These are phyloP conservation scores for Basidioascus undulatus DNA, from an alignment of 768 basidiomycete genomes.

Conservation along the genomic window DNA sequence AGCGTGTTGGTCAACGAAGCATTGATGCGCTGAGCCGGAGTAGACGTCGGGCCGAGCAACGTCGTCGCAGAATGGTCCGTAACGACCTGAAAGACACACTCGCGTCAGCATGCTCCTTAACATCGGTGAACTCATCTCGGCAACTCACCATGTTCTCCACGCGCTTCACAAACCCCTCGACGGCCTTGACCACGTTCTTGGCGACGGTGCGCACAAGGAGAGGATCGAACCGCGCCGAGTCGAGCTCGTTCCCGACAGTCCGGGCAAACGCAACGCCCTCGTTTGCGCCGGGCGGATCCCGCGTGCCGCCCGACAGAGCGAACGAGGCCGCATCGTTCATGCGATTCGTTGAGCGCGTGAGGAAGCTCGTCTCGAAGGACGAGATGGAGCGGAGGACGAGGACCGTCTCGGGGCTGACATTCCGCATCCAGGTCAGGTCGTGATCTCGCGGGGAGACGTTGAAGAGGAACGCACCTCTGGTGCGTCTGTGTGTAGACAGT, in stretches of 20 bases:
- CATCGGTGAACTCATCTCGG: neutral
- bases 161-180: constrained; percentile 43
- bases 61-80: constrained; percentile 56
- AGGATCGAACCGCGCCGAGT: constrained; percentile 80
- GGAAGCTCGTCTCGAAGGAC: constrained; percentile 56
- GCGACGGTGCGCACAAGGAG: constrained; percentile 57
- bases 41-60: constrained; percentile 50
- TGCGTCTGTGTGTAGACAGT: constrained; percentile 61
- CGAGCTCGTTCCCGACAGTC: constrained; percentile 66
- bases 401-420: constrained; percentile 62
- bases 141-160: constrained; percentile 42
- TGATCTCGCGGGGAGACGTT: neutral
- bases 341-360: constrained; percentile 55
- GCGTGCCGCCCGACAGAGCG: constrained; percentile 33
- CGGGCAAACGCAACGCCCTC: constrained; percentile 61
- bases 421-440: neutral
- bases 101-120: constrained; percentile 1
- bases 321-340: constrained; percentile 61
- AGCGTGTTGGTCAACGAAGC: constrained; percentile 52
- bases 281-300: constrained; percentile 40
- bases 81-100: constrained; percentile 27
- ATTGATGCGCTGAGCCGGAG: constrained; percentile 54
- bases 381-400: constrained; percentile 61
- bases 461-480: constrained; percentile 38
- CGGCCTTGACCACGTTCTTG: constrained; percentile 36